phyloP scores from a whole-genome alignment of 2,329 filamentous ascomycete species.

The Fusarium sp. region DNA sequence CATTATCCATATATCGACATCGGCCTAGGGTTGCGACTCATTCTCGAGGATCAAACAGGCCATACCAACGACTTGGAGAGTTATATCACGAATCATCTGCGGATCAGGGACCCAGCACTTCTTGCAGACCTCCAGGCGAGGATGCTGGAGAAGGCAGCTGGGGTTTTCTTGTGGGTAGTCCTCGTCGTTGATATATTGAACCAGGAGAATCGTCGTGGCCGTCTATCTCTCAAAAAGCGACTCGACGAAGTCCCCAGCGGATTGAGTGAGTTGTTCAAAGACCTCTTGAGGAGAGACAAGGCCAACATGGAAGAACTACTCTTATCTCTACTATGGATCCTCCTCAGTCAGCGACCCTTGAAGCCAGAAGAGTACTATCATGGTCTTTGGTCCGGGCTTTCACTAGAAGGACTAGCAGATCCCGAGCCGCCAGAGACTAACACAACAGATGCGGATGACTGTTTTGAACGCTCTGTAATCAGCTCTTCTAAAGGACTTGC shows the following conservation, averaged over 20 bases:
- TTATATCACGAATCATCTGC: slow-evolving; percentile 38
- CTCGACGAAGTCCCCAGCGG: slow-evolving; percentile 55
- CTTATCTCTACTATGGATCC: slow-evolving; percentile 65
- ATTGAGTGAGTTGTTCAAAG: slow-evolving; percentile 63
- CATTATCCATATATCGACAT: slow-evolving; percentile 61
- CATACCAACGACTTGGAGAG: slow-evolving; percentile 48
- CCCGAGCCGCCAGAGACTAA: slow-evolving; percentile 41
- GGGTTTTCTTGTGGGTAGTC: slow-evolving; percentile 61
- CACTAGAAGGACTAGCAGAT: background rate
- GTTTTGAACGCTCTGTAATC: slow-evolving; percentile 51
- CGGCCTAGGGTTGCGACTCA: slow-evolving; percentile 44
- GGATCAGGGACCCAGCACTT: background rate
- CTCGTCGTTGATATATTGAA: slow-evolving; percentile 58
- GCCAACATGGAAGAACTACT: slow-evolving; percentile 57
- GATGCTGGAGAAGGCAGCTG: slow-evolving; percentile 55
- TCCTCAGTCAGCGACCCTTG: slow-evolving; percentile 63
- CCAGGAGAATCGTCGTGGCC: slow-evolving; percentile 49
- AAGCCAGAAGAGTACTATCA: slow-evolving; percentile 60
- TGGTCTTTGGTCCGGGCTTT: slow-evolving; percentile 27
- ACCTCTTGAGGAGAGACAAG: slow-evolving; percentile 64
- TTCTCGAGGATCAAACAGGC: slow-evolving; percentile 47
- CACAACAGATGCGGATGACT: background rate
- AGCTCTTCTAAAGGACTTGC: slow-evolving; percentile 65
- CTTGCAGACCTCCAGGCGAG: slow-evolving; percentile 15
- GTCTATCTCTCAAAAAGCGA: slow-evolving; percentile 43